A percentile compares a stretch with the other conserved stretches of the same genome.
phyloP scores from a whole-genome alignment of 108 stramenopile genomes.

The Skeletonema tropicum region DNA sequence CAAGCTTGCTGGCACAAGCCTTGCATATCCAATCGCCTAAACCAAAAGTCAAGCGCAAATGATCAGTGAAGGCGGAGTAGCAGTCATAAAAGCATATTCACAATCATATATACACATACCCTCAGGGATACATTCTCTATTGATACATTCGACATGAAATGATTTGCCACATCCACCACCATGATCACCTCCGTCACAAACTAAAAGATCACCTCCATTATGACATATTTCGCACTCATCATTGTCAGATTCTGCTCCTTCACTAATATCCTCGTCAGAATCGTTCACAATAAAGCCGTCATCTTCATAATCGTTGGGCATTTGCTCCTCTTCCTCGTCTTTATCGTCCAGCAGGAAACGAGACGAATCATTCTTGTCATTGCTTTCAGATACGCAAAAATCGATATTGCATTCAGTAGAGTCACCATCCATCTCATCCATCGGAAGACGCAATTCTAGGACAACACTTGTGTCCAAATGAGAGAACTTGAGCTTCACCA shows the following conservation, averaged over 20 bases:
- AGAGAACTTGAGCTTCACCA: constrained; percentile 47
- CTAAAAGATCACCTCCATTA: constrained; percentile 62
- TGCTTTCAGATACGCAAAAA: constrained; percentile 16
- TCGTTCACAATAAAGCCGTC: constrained; percentile 61
- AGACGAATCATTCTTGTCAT: constrained; percentile 14
- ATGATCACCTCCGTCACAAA: constrained; percentile 68
- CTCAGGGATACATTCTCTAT: constrained; percentile 48
- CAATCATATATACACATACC: constrained; percentile 4
- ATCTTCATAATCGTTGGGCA: constrained; percentile 57
- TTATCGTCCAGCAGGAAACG: constrained; percentile 25
- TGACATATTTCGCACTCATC: constrained; percentile 59
- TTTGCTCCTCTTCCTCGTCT: constrained; percentile 53
- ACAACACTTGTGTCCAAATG: constrained; percentile 60
- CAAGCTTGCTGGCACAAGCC: constrained; percentile 49
- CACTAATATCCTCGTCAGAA: constrained; percentile 24
- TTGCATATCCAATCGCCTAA: constrained; percentile 73
- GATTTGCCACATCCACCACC: constrained; percentile 55
- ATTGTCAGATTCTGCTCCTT: constrained; percentile 35
- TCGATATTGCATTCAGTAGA: constrained; percentile 24
- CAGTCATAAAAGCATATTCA: background rate
- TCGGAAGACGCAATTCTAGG: constrained; percentile 55
- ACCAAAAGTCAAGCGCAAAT: background rate
- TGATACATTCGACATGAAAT: constrained; percentile 63
- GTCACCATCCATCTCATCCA: constrained; percentile 2
- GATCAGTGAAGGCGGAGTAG: background rate